Evolutionary conservation across 176 grass and related monocot genomes (phyloP), one percentile per base, ranked within the genome.

Genomic region (Paspalum notatum): DNA sequence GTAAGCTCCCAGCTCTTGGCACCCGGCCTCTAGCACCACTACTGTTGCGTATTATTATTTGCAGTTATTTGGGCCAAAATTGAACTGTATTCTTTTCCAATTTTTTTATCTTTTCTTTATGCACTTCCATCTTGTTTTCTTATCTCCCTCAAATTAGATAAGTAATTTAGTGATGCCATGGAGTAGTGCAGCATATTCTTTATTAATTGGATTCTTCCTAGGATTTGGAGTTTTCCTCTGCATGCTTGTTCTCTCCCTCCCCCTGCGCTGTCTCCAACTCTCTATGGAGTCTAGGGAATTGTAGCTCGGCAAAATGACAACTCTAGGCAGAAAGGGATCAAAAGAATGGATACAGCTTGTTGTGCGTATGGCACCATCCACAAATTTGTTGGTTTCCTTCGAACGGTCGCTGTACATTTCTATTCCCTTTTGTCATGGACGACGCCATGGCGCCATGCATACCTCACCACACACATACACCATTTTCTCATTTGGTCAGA

Each of bases 201-300:
- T 54, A 43, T 58, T 54, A 41, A 27, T 46, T 42, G 46, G 93
- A 87, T 87, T 85, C 87, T 89, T 87, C 90, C 83, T 92, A 89
- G 83, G 83, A 94, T 91, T 97, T 97, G 95, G 91, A 92, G 81
- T 92, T 97, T 92, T 92, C 85, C 48, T 89, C 82, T 63, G 79
- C 50, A 55, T 81, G 80, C 81, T 82, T 90, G 83, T 90, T 85
- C 88, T 70, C 71, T 89, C 71, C 57, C 66, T 91, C 85, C 81
- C 58, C 72, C 65, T 92, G n/a, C 91, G 83, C 88, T 60, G 56
- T 25, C 56, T 59, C 32, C 3, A 32, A 32, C 88, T 40, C 68
- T 45, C 69, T 83, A 58, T 76, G 71, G 69, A 72, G 82, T 72
- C 93, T 90, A 62, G 91, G 94, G 83, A 97, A 94, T 87, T 82